These are phyloP conservation scores for Artemisia tridentata DNA, from an alignment of 129 eudicot genomes.

Conservation along the genomic window DNA sequence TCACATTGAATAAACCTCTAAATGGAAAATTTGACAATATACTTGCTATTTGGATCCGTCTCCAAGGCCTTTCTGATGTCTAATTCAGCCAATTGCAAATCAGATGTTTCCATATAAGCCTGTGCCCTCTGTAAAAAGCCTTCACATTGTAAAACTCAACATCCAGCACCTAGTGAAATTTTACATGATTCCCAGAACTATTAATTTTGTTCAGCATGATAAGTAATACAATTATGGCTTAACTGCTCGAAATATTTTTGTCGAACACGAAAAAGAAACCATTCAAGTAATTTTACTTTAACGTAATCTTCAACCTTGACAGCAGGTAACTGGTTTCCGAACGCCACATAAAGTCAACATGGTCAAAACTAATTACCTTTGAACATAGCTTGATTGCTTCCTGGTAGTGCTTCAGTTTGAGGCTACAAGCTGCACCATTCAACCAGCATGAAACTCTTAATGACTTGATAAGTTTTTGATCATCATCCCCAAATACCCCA, in stretches of 20 bases:
- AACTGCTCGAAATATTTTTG: too few relatives aligned
- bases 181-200: too few relatives aligned
- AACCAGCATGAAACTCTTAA: constrained; percentile 67
- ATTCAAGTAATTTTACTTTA: too few relatives aligned
- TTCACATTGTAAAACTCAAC: constrained; percentile 57
- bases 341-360: too few relatives aligned
- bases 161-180: constrained; percentile 52
- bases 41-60: constrained; percentile 65
- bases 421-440: constrained; percentile 67
- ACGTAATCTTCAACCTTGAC: too few relatives aligned
- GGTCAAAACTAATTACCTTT: constrained; percentile 37
- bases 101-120: constrained; percentile 53
- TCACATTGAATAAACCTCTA: neutral
- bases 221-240: too few relatives aligned
- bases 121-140: constrained; percentile 72
- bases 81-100: constrained; percentile 52
- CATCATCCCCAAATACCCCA: constrained; percentile 44
- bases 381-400: constrained; percentile 60
- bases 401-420: constrained; percentile 44
- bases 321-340: too few relatives aligned
- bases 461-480: constrained; percentile 43
- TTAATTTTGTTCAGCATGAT: too few relatives aligned
- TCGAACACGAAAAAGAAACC: too few relatives aligned
- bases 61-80: constrained; percentile 78
- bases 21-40: neutral